Conservation (phyloP, 305 asterid genomes). For the Solanum hybrid region DNA sequence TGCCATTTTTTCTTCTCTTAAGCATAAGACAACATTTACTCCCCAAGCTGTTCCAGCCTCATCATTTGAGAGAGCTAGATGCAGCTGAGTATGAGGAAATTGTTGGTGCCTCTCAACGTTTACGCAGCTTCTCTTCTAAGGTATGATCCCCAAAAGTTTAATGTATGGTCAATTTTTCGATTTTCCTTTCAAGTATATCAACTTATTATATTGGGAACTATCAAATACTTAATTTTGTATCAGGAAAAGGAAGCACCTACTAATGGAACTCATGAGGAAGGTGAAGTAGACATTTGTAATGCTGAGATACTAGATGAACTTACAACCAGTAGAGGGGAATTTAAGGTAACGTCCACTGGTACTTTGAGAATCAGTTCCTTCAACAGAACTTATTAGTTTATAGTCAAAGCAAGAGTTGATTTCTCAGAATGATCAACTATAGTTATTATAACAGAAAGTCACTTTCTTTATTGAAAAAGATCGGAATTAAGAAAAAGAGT, state of each 20-base stretch:
- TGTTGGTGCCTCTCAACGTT: constrained; percentile 24
- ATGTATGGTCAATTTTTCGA: background rate
- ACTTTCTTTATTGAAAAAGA: background rate
- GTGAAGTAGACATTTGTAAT: constrained; percentile 20
- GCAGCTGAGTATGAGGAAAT: constrained; percentile 39
- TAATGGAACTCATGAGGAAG: constrained; percentile 7
- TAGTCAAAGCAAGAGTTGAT: background rate
- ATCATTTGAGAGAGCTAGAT: constrained; percentile 26
- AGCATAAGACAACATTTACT: constrained; percentile 46
- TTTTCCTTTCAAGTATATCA: background rate
- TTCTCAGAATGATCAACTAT: background rate
- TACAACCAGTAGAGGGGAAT: background rate
- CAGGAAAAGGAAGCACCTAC: constrained; percentile 24
- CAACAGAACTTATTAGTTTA: background rate
- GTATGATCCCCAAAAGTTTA: constrained; percentile 7
- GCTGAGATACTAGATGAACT: constrained; percentile 56
- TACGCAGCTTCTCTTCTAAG: constrained; percentile 21
- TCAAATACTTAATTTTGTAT: background rate
- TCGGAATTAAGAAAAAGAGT: background rate
- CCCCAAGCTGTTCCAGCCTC: constrained; percentile 42
- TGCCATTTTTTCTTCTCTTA: constrained; percentile 61
- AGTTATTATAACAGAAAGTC: background rate
- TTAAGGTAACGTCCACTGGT: background rate
- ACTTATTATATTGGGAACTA: background rate
- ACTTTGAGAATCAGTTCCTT: background rate